These are phyloP conservation scores for Kwoniella shandongensis DNA, from an alignment of 768 basidiomycete genomes.

Conservation along the genomic window DNA sequence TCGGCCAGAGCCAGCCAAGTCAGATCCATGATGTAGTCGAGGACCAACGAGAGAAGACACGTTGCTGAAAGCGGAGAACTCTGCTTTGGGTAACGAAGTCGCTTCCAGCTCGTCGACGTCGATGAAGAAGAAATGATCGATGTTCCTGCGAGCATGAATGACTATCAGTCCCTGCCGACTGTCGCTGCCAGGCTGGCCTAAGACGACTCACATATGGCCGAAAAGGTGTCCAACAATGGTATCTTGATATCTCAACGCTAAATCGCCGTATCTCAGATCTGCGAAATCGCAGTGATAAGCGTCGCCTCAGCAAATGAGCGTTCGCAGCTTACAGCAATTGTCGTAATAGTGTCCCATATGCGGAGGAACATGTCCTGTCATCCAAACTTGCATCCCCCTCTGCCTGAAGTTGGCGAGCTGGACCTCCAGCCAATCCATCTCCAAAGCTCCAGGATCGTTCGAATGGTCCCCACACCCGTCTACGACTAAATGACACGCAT, in stretches of 20 bases:
- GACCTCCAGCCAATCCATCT: constrained; percentile 88
- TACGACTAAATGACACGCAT: constrained; percentile 60
- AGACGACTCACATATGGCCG: constrained; percentile 61
- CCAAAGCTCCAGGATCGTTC: constrained; percentile 77
- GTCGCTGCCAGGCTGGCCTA: background rate
- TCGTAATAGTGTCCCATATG: constrained; percentile 75
- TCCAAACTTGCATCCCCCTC: constrained; percentile 67
- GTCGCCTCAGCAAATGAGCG: background rate
- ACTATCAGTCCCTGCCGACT: background rate
- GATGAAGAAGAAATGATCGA: constrained; percentile 62
- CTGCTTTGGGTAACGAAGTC: constrained; percentile 12
- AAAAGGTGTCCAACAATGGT: constrained; percentile 82
- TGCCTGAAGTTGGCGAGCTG: constrained; percentile 69
- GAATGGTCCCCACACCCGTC: constrained; percentile 68
- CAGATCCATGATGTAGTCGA: constrained; percentile 13
- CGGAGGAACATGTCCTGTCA: constrained; percentile 79
- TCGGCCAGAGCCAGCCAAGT: constrained; percentile 16
- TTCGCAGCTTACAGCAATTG: constrained; percentile 68
- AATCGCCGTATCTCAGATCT: constrained; percentile 59
- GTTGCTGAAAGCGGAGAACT: constrained; percentile 4
- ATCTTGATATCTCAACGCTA: constrained; percentile 80
- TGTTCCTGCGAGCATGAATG: constrained; percentile 66
- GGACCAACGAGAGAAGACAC: constrained; percentile 2
- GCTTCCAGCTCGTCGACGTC: constrained; percentile 51
- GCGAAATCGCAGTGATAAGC: constrained; percentile 36